Evolutionary conservation across 2,329 filamentous ascomycete species (phyloP).

Genomic region (Colletotrichum sp.): DNA sequence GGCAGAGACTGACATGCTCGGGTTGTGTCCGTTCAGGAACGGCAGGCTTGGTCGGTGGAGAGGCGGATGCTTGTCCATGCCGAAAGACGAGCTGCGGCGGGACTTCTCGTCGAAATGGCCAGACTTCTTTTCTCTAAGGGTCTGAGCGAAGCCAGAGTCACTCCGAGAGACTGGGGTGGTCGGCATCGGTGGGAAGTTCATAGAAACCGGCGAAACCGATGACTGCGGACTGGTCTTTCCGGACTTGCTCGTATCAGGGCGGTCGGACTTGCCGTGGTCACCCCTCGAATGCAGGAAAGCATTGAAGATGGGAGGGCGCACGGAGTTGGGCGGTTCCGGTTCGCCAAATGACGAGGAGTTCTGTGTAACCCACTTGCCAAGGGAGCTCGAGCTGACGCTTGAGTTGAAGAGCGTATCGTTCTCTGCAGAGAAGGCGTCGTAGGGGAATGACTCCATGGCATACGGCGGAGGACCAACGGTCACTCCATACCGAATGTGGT

Average conservation of each 20-base stretch:
- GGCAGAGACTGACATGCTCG: conserved; percentile 64
- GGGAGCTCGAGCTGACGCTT: conserved; percentile 69
- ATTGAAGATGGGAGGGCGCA: conserved; percentile 80
- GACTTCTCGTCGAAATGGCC: conserved; percentile 85
- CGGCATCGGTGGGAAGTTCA: conserved; percentile 77
- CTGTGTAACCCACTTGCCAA: conserved; percentile 86
- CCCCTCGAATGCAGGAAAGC: conserved; percentile 81
- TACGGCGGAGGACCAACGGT: conserved; percentile 89
- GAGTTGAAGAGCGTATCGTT: conserved; percentile 80
- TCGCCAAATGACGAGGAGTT: conserved; percentile 89
- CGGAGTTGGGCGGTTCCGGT: conserved; percentile 53
- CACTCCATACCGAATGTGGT: conserved; percentile 86
- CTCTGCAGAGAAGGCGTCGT: conserved; percentile 88
- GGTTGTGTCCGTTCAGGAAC: conserved; percentile 70
- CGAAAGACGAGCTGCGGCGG: conserved; percentile 93
- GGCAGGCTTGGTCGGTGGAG: conserved; percentile 75
- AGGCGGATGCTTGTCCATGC: conserved; percentile 72
- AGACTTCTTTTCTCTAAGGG: conserved; percentile 90
- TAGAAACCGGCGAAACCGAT: conserved; percentile 77
- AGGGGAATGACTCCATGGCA: conserved; percentile 90
- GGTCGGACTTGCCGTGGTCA: conserved; percentile 70
- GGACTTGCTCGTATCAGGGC: conserved; percentile 77
- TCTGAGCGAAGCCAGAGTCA: conserved; percentile 90
- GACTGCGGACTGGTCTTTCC: conserved; percentile 65
- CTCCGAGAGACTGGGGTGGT: conserved; percentile 83